phyloP scores from a whole-genome alignment of 495 filamentous ascomycete species.

The Penicillium simplicissimum region DNA sequence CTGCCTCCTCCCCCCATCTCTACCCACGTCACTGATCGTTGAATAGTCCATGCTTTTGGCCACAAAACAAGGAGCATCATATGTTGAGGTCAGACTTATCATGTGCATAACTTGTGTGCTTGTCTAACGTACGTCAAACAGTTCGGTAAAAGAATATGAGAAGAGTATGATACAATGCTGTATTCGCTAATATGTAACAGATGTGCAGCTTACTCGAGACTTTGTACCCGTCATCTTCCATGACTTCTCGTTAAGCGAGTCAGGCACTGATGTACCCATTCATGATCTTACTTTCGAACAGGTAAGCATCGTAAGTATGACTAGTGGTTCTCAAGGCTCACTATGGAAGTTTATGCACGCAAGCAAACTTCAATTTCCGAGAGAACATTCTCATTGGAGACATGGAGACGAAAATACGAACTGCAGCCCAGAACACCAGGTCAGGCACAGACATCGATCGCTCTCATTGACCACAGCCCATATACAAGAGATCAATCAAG shows the following conservation, averaged over 20 bases:
- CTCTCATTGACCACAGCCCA: conserved; percentile 10
- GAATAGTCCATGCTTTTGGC: conserved; percentile 35
- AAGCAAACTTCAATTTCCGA: conserved; percentile 23
- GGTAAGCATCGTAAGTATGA: conserved; percentile 15
- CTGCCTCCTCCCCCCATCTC: neutral
- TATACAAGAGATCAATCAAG: conserved; percentile 9
- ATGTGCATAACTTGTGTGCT: neutral
- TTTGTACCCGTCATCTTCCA: conserved; percentile 42
- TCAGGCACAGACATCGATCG: conserved; percentile 44
- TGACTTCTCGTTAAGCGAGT: conserved; percentile 42
- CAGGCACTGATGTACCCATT: conserved; percentile 39
- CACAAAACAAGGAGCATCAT: conserved; percentile 35
- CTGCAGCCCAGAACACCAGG: neutral
- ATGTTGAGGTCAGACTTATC: conserved; percentile 32
- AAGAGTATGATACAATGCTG: neutral
- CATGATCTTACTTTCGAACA: conserved; percentile 40
- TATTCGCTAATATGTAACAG: conserved; percentile 21
- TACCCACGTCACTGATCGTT: neutral
- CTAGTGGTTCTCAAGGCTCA: neutral
- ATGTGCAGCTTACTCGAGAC: conserved; percentile 46
- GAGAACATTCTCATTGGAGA: neutral
- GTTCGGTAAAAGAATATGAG: conserved; percentile 8
- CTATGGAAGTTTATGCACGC: conserved; percentile 27
- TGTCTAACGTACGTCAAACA: conserved; percentile 1
- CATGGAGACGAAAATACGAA: neutral